These are phyloP conservation scores for Vararia minispora DNA, from an alignment of 768 basidiomycete genomes.

Conservation along the genomic window DNA sequence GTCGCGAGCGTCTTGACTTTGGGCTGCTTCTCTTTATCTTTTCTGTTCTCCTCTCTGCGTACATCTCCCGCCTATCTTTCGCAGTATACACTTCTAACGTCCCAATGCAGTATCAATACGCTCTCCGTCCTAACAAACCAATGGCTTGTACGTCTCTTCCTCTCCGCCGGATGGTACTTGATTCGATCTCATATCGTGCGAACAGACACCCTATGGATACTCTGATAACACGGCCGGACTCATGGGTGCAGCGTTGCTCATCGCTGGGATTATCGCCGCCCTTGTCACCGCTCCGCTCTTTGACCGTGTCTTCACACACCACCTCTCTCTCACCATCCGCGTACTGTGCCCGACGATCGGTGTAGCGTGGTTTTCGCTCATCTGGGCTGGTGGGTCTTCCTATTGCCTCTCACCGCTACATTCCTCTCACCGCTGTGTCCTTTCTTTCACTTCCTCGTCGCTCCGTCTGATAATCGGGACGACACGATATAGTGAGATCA, in stretches of 20 bases:
- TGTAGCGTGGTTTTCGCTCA: constrained; percentile 56
- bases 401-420: background rate
- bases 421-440: background rate
- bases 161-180: background rate
- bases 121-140: constrained; percentile 60
- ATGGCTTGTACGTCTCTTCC: constrained; percentile 40
- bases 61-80: constrained; percentile 18
- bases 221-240: constrained; percentile 53
- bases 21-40: constrained; percentile 47
- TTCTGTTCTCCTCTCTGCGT: constrained; percentile 56
- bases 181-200: background rate
- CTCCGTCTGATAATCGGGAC: constrained; percentile 2
- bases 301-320: constrained; percentile 73
- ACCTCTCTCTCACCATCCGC: constrained; percentile 50
- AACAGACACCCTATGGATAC: constrained; percentile 65
- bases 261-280: constrained; percentile 63
- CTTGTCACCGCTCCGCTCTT: constrained; percentile 62
- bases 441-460: background rate
- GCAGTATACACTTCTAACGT: background rate
- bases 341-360: constrained; percentile 51
- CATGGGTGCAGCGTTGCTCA: constrained; percentile 55
- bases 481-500: constrained; percentile 38
- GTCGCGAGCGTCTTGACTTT: constrained; percentile 63
- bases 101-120: constrained; percentile 36
- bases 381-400: constrained; percentile 60